Evolutionary conservation across 108 stramenopile genomes (phyloP).

Genomic region (Aurantiochytrium sp.): DNA sequence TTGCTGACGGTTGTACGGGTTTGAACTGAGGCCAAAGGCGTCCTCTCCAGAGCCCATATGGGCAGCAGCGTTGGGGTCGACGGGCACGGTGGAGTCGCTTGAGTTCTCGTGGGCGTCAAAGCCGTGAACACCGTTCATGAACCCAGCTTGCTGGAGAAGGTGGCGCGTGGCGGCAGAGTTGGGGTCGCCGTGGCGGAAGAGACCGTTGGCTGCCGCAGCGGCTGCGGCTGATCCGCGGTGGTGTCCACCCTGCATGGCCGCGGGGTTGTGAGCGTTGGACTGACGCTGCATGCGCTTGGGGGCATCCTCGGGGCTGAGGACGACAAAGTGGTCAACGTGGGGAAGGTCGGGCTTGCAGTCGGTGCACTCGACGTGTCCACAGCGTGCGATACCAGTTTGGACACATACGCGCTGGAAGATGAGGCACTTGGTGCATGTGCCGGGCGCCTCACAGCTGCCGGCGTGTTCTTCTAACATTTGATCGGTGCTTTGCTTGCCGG

Average conservation of each 20-base stretch:
- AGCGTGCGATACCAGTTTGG: not conserved
- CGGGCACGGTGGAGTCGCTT: not conserved
- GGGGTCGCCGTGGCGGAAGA: not conserved
- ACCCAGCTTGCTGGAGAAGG: not conserved
- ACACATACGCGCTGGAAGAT: constrained; percentile 13
- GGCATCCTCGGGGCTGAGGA: not conserved
- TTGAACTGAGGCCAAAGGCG: not conserved
- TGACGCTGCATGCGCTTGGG: constrained; percentile 3
- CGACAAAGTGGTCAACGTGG: not conserved
- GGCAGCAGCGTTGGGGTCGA: not conserved
- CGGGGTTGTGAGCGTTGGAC: not conserved
- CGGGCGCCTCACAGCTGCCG: not conserved
- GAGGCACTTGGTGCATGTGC: constrained; percentile 12
- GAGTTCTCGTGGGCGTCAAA: not conserved
- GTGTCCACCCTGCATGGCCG: not conserved
- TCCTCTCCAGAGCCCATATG: not conserved
- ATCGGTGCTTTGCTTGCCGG: not conserved
- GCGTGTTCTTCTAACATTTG: not conserved
- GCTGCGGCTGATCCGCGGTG: not conserved
- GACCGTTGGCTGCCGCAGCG: not conserved
- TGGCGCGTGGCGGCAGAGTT: not conserved
- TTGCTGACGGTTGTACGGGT: not conserved
- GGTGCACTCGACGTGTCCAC: not conserved
- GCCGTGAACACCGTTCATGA: not conserved
- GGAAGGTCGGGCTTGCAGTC: not conserved